These are phyloP conservation scores for Anacardium occidentale DNA, from an alignment of 345 rosid species.

Conservation along the genomic window DNA sequence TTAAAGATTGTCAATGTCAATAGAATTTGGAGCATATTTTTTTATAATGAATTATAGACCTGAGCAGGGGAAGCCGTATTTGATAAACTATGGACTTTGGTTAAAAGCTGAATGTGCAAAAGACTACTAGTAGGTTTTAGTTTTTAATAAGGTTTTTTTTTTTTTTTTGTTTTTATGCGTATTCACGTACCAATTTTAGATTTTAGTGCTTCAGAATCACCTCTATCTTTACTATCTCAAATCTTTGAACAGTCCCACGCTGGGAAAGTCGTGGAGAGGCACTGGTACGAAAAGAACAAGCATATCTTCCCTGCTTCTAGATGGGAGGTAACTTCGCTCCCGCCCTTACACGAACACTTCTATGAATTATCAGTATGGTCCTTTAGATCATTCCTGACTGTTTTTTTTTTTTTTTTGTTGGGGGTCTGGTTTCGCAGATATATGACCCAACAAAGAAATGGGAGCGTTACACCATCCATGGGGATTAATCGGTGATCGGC, in stretches of 20 bases:
- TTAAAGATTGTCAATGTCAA: too few relatives aligned
- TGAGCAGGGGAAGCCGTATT: background rate
- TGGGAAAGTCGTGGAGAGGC: slow-evolving; percentile 99
- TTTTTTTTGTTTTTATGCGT: too few relatives aligned
- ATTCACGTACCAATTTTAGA: background rate
- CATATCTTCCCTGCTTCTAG: slow-evolving; percentile 99
- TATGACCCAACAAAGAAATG: slow-evolving; percentile 88
- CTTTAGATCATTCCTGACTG: background rate
- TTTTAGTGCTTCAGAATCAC: too few relatives aligned
- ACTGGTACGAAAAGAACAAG: slow-evolving; percentile 99
- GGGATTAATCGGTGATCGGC: slow-evolving; percentile 48
- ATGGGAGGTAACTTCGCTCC: slow-evolving; percentile 76
- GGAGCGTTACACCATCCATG: slow-evolving; percentile 96
- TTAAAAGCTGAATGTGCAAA: background rate
- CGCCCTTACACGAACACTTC: too few relatives aligned
- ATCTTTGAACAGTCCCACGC: slow-evolving; percentile 80
- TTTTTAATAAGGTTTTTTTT: too few relatives aligned
- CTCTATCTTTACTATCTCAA: background rate
- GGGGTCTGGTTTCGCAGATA: slow-evolving; percentile 46
- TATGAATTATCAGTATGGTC: background rate
- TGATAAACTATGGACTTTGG: background rate
- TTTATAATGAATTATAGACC: background rate
- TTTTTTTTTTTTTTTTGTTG: background rate
- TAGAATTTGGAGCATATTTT: background rate
- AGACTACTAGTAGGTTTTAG: background rate